Base-by-base conservation (phyloP, 495 filamentous ascomycete species). In the Penicillium paradoxum region DNA sequence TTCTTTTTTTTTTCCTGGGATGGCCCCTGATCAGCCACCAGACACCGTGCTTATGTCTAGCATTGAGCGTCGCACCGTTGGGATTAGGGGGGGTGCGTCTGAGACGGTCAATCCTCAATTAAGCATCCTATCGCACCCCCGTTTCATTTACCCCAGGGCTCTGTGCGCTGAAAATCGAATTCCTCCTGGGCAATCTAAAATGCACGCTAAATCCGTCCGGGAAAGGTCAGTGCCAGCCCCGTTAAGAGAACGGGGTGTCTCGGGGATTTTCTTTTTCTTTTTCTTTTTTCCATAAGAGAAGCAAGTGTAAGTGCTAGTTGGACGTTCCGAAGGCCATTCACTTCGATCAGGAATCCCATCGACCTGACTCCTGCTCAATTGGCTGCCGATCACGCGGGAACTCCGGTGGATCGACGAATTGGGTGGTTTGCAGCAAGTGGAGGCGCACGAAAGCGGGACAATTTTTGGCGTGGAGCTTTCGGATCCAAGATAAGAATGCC, bases 371-470 rank as follows among this genome's bases (percentile, higher is more conserved):
- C n/a, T n/a, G n/a, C n/a, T n/a, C n/a, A n/a, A n/a, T 58, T 50
- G 37, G 56, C 53, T 70, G 69, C 64, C 67, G 67, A 72, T 72
- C 69, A 72, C 63, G 63, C 69, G 69, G 69, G 67, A 70, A 63
- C 58, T 64, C 25, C 8, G 34, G 34, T 58, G 51, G 68, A 69
- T 67, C 64, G 62, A 49, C 40, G 34, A 38, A 54, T 53, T 48
- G 39, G 54, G 56, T 57, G 53, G 43, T 52, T 59, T 53, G 56
- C 46, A 27, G 36, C 22, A 54, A 53, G 56, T 42, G 49, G 52
- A 47, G 33, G 25, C 27, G 24, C 8, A 37, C 4, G 36, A 21
- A 53, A 45, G 49, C 33, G 49, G 43, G 54, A 25, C 24, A 32
- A 29, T 11, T 29, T 27, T 25, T 18, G 45, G 30, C 27, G 14